Percentiles rank a stretch among this genome's conserved stretches.
Conservation (phyloP, 176 grass and related monocot genomes). For the Oryza punctata region DNA sequence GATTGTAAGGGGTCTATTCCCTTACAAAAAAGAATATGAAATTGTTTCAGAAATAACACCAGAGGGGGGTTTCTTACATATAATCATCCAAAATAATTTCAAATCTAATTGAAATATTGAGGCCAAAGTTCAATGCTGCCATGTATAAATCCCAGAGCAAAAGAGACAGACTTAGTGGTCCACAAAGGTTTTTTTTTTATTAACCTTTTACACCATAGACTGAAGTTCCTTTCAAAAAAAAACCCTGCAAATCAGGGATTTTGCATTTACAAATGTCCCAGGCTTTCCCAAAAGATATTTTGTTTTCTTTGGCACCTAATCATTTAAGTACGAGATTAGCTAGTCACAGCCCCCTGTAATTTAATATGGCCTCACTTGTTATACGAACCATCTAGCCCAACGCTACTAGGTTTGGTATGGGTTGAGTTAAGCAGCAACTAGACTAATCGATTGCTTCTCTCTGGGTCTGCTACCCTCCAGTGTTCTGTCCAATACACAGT, state of each 20-base stretch:
- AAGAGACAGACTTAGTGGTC: neutral
- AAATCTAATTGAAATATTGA: neutral
- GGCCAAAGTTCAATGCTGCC: neutral
- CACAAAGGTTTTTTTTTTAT: neutral
- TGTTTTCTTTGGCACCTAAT: too few relatives aligned
- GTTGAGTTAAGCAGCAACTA: too few relatives aligned
- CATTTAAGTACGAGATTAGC: too few relatives aligned
- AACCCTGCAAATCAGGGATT: too few relatives aligned
- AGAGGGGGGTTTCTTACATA: neutral
- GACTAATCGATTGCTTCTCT: too few relatives aligned
- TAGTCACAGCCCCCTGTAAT: too few relatives aligned
- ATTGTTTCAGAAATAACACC: neutral
- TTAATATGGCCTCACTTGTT: too few relatives aligned
- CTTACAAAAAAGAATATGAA: neutral
- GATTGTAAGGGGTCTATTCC: neutral
- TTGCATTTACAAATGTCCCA: neutral
- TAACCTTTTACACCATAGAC: neutral
- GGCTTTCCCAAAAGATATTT: too few relatives aligned
- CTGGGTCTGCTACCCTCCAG: too few relatives aligned
- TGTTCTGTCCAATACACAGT: too few relatives aligned
- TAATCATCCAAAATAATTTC: neutral
- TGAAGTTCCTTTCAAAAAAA: neutral
- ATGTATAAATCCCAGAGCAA: neutral
- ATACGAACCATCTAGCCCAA: too few relatives aligned
- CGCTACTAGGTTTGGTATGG: too few relatives aligned